Conservation (phyloP, 2,329 filamentous ascomycete species). For the Tolypocladium sp. region DNA sequence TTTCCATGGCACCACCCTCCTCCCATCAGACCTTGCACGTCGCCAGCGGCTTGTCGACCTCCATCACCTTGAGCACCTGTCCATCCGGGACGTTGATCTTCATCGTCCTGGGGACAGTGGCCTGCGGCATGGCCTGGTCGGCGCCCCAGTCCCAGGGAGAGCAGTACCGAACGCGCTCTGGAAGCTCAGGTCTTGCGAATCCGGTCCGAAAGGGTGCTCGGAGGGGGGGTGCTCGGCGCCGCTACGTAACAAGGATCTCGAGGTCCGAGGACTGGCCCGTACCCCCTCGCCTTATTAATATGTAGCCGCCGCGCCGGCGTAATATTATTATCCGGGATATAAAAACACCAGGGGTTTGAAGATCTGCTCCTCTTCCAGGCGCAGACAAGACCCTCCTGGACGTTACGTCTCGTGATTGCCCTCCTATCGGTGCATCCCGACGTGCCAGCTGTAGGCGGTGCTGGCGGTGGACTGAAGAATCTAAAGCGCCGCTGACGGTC, state of each 20-base stretch:
- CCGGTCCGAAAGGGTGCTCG: no score
- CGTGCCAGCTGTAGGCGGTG: neutral
- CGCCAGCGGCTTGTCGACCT: conserved; percentile 42
- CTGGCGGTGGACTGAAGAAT: conserved; percentile 16
- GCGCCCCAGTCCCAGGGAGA: conserved; percentile 49
- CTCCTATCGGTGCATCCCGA: neutral
- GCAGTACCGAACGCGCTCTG: no score
- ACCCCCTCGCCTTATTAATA: conserved; percentile 66
- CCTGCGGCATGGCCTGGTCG: conserved; percentile 30
- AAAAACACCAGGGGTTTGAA: conserved; percentile 57
- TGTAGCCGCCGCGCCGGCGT: conserved; percentile 56
- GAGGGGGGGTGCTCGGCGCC: no score
- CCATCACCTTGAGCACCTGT: conserved; percentile 14
- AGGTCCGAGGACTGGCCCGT: no score
- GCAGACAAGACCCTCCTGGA: conserved; percentile 8
- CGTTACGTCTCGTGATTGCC: neutral
- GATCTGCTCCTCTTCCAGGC: conserved; percentile 41
- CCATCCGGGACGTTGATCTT: conserved; percentile 32
- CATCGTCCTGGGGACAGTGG: conserved; percentile 24
- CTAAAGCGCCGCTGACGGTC: conserved; percentile 13
- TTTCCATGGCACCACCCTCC: no score
- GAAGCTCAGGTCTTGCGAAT: no score
- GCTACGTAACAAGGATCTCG: no score
- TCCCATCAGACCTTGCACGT: no score
- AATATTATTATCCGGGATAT: conserved; percentile 73